Evolutionary conservation across 176 grass and related monocot species (phyloP), one percentile per base, ranked within the genome.

Genomic region (Lolium multiflorum): DNA sequence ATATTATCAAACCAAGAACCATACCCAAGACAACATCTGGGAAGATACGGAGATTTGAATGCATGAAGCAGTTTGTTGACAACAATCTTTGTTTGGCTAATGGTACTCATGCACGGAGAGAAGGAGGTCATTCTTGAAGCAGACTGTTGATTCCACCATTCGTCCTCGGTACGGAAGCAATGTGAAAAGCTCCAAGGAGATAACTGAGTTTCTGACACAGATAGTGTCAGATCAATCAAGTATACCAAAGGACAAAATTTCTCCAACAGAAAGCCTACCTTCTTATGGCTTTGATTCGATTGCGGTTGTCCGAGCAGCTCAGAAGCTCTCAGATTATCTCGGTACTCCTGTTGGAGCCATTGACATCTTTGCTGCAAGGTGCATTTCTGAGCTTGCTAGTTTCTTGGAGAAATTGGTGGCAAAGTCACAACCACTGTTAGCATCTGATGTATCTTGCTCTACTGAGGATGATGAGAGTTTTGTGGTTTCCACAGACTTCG

Each of bases 241-340:
- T 69, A 88, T 92, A 83, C 58, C 84, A 41, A 84, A 89, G 60
- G 84, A 94, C 14, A 90, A 94, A 81, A 94, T 94, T 89, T 91
- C 84, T 64, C 64, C 84, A 63, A 90, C 78, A 28, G 85, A 85
- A 0, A 89, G 89, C 80, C 77, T 92, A 66, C 81, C 90, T 85
- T 94, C 92, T 35, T 94, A 94, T 72, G 92, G 92, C 44, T 89
- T 94, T 22, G 92, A 94, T 91, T 94, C 92, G 28, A 92, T 94
- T 79, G 88, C 87, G 7, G 89, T 94, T 31, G 92, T 94, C 37
- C 86, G 82, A 90, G 77, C 92, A 76, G 89, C 92, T 8, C 92
- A 94, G 84, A 94, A 94, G 26, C 87, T 94, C 37, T 92, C 92
- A 38, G 87, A 90, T 90, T 94, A 85, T 85, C 89, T 94, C 2